Base-by-base conservation (phyloP, 805 yeast species). In the Nakazawaea pomicola region DNA sequence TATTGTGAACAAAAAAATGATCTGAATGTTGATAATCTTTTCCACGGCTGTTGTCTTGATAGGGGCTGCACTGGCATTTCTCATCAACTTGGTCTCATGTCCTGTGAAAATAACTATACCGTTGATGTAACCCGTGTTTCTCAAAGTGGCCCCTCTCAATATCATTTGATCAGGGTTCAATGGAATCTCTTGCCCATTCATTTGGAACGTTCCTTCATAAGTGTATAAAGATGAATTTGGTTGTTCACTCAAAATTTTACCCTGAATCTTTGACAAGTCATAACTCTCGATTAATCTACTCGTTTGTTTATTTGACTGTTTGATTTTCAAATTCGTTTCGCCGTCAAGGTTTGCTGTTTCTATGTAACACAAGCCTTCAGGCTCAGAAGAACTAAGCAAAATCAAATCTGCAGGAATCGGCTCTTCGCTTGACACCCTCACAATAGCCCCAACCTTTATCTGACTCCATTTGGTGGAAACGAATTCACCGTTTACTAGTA, bases 311-410 rank as follows among this genome's bases (percentile, higher is more conserved):
- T 72, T 71, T 1, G 96, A 78, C 59, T 93, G 98, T 56, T 95
- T 95, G 57, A 93, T 93, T 56, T 93, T 93, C 53, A 93, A 70
- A 59, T 93, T 93, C 0, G 99, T 95, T 60, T 93, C 99, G 43
- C 99, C 99, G 61, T 93, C 99, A 50, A 93, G 68, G 55, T 93
- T 93, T 0, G 99, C 96, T 1, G 99, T 93, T 62, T 93, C 99
- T 42, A 95, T 87, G 54, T 93, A 93, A 60, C 99, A 95, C 46
- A 93, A 69, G 2, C 99, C 99, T 61, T 91, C 98, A 0, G 99
- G 99, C 60, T 93, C 99, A 0, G 98, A 91, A 0, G 97, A 88
- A 18, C 93, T 79, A 25, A 93, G 58, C 14, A 95, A 61, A 14
- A 91, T 70, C 42, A 93, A 54, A 65, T 93, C 99, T 0, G 99